These are phyloP conservation scores for Pichia cephalocereana DNA, from an alignment of 805 yeast genomes.

Conservation along the genomic window DNA sequence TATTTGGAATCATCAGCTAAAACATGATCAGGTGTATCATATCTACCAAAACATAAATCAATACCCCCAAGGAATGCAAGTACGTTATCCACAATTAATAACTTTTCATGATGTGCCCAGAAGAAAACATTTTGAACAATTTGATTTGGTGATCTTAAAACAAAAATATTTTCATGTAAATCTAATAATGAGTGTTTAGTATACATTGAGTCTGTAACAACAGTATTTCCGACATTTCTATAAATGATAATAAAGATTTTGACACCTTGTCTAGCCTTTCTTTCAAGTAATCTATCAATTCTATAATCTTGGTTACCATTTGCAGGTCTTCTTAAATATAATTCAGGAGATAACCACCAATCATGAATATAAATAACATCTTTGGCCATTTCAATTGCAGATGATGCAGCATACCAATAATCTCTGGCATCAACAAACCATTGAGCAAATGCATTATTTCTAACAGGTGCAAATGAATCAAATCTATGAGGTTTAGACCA, in stretches of 20 bases:
- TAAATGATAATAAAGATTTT: slow-evolving; percentile 87
- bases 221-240: slow-evolving; percentile 88
- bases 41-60: slow-evolving; percentile 92
- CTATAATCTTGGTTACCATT: slow-evolving; percentile 93
- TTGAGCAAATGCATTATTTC: slow-evolving; percentile 80
- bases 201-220: slow-evolving; percentile 89
- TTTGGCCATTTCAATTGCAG: slow-evolving; percentile 86
- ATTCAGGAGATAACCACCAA: slow-evolving; percentile 97
- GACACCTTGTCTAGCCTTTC: slow-evolving; percentile 92
- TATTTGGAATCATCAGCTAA: slow-evolving; percentile 57
- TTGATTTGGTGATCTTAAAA: slow-evolving; percentile 92
- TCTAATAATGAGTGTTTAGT: slow-evolving; percentile 88
- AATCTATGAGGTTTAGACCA: slow-evolving; percentile 78
- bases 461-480: slow-evolving; percentile 85
- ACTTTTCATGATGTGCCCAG: slow-evolving; percentile 98
- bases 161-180: slow-evolving; percentile 77
- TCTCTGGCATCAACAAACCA: slow-evolving; percentile 94
- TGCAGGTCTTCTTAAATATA: slow-evolving; percentile 88
- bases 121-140: slow-evolving; percentile 85
- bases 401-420: slow-evolving; percentile 91
- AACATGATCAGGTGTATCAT: slow-evolving; percentile 94
- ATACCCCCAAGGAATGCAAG: slow-evolving; percentile 92
- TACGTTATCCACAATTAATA: slow-evolving; percentile 78
- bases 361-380: slow-evolving; percentile 93
- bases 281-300: slow-evolving; percentile 74